These are phyloP conservation scores for Aurantiochytrium sp. DNA, from an alignment of 108 stramenopile species.

Conservation along the genomic window DNA sequence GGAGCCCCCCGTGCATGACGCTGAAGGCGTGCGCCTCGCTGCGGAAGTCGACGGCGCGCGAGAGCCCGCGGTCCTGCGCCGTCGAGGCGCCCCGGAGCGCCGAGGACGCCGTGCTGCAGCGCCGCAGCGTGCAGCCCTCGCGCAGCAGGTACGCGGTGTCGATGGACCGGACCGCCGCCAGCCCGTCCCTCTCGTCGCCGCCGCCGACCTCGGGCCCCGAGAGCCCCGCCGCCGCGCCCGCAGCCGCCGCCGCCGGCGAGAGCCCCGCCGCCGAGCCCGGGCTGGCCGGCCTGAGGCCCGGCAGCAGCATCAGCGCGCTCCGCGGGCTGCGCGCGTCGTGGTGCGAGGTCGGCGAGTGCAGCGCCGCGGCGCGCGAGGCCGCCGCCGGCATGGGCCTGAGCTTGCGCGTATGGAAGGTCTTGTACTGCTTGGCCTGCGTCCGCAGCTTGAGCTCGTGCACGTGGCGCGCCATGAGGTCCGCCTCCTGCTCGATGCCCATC, in stretches of 20 bases:
- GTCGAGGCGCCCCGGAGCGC: background rate
- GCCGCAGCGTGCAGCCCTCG: background rate
- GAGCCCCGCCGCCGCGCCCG: too few relatives aligned
- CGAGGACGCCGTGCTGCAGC: background rate
- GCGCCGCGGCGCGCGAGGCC: too few relatives aligned
- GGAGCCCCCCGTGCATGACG: background rate
- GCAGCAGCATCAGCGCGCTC: background rate
- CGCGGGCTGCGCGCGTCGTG: background rate
- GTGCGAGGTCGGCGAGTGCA: background rate
- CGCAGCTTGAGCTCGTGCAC: slow-evolving; percentile 15
- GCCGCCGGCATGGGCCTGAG: too few relatives aligned
- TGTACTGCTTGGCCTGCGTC: background rate
- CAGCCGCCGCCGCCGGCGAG: background rate
- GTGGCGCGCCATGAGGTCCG: background rate
- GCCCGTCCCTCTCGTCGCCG: background rate
- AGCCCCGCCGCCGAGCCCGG: background rate
- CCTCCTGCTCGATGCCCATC: background rate
- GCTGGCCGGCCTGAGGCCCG: background rate
- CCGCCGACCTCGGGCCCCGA: background rate
- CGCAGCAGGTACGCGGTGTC: background rate
- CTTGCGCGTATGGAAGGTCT: background rate
- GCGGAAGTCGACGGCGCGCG: background rate
- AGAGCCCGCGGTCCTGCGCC: background rate
- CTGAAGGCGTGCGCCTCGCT: background rate
- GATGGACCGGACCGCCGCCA: background rate